Evolutionary conservation across 345 rosid species (phyloP).

Genomic region (Pistacia vera): DNA sequence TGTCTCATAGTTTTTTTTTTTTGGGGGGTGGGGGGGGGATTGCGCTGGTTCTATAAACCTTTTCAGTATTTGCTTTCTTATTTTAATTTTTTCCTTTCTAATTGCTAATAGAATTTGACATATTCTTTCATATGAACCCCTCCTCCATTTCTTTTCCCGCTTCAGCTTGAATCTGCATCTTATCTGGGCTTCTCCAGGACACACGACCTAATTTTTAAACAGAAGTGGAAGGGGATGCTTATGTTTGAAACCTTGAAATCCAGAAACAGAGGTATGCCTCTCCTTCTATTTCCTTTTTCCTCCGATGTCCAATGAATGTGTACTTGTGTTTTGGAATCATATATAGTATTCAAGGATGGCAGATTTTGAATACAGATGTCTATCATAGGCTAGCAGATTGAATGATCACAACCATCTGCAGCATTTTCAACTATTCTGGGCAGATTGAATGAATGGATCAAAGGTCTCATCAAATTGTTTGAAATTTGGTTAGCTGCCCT

Average conservation of each 20-base stretch:
- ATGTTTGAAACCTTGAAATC: not conserved
- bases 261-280: slow-evolving; percentile 2
- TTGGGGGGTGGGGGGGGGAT: too few relatives aligned
- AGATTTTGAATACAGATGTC: not conserved
- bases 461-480: not conserved
- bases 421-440: not conserved
- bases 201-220: not conserved
- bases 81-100: not conserved
- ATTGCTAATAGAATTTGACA: not conserved
- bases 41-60: not conserved
- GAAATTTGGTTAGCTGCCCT: not conserved
- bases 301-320: not conserved
- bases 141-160: not conserved
- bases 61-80: not conserved
- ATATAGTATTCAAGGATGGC: not conserved
- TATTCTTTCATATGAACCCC: not conserved
- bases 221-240: not conserved
- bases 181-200: not conserved
- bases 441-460: slow-evolving; percentile 1
- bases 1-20: not conserved
- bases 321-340: not conserved
- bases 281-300: not conserved
- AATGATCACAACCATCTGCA: not conserved
- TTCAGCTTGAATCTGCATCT: not conserved
- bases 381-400: not conserved